Conservation (phyloP, 371 early-diverging fungal genomes). For the Paraphysoderma sedebokerense region DNA sequence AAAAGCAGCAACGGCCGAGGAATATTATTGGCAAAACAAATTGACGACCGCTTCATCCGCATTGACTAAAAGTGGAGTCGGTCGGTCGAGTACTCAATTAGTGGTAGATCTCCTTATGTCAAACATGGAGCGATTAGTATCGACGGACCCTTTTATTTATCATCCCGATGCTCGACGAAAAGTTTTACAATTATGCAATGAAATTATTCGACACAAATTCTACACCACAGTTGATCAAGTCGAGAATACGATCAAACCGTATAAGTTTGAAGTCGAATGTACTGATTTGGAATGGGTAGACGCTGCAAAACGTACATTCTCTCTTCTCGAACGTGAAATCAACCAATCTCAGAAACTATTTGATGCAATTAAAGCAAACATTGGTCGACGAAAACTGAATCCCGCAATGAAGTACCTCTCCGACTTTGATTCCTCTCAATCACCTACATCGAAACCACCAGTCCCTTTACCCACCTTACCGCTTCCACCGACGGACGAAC, state of each 20-base stretch:
- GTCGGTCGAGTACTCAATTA: constrained; percentile 73
- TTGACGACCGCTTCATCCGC: constrained; percentile 63
- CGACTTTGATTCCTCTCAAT: too few relatives aligned
- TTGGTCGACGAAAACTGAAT: constrained; percentile 67
- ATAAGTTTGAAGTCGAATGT: constrained; percentile 89
- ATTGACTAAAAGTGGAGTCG: constrained; percentile 86
- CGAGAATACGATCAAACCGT: constrained; percentile 95
- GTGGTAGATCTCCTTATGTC: constrained; percentile 67
- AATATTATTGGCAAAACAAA: constrained; percentile 63
- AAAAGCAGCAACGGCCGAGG: constrained; percentile 12
- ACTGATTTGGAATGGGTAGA: constrained; percentile 84
- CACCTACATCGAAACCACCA: background rate
- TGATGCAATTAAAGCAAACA: constrained; percentile 44
- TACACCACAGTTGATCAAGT: constrained; percentile 84
- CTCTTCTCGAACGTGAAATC: constrained; percentile 57
- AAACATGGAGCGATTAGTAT: constrained; percentile 62
- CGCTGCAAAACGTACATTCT: constrained; percentile 55
- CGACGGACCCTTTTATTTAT: constrained; percentile 61
- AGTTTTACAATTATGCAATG: constrained; percentile 61
- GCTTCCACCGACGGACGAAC: background rate
- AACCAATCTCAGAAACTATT: constrained; percentile 51
- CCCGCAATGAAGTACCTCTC: constrained; percentile 45
- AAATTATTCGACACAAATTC: constrained; percentile 67
- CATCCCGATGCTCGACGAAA: constrained; percentile 70
- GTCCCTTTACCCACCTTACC: background rate